Evolutionary conservation across 2,329 filamentous ascomycete genomes (phyloP), one percentile per base, ranked within the genome.

Genomic region (Huntiella abstrusa): DNA sequence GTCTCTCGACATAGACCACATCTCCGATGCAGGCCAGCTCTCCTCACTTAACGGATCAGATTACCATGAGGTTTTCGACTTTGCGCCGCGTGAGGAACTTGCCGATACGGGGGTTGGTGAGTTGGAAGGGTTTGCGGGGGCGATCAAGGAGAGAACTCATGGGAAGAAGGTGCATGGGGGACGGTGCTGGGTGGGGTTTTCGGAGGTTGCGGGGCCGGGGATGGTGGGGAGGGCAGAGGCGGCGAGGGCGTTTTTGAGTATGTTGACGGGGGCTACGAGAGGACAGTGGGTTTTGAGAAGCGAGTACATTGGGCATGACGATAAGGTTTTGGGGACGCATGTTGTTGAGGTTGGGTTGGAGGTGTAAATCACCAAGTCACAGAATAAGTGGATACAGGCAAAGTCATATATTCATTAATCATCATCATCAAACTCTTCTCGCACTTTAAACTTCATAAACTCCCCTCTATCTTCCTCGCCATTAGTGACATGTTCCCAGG

Each of bases 391-490:
- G 13, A 19, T 28, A 41, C n/a, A 45, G 44, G 22, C 33, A 39
- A 35, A 10, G 34, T 36, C 38, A 36, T 17, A 19, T 41, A 28
- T 28, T 28, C 64, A 44, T 73, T 64, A 69, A 34, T 75, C 70
- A 47, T 82, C 75, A 32, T 71, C 71, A 49, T 62, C 65, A 22
- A 64, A 64, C 11, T 67, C 70, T 56, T 86, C 78, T 17, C 84
- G 71, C 50, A 91, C 82, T 42, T 79, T 72, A 58, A 94, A 94
- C 15, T 71, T 66, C 72, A 95, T 77, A 55, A 91, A 95, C 39
- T 71, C 61, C 7, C 52, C 54, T 4, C 55, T 59, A 13, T 64
- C 63, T 13, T 65, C 64, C 13, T 64, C 64, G 1, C 59, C 63
- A 7, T 69, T 72, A 53, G 73, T 64, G 3, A 86, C 67, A 42